Base-by-base conservation (phyloP, 78 protist genomes). In the Paratrimastix pyriformis region DNA sequence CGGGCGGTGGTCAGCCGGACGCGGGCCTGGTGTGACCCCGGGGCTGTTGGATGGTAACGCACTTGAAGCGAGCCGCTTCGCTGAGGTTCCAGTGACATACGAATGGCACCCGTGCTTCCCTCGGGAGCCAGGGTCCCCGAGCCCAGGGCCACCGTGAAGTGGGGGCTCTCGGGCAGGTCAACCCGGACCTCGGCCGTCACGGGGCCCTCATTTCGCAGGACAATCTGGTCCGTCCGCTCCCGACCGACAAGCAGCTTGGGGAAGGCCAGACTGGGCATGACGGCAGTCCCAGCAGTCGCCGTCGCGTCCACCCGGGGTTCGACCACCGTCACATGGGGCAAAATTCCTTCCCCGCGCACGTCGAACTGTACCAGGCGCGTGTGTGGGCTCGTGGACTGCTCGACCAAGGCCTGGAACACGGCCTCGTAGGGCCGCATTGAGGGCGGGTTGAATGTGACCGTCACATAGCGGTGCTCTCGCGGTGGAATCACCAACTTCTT, bases 341-440 rank as follows among this genome's bases (percentile, higher is more conserved):
- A 72, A 24, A 86, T 75, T 5, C 88, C 93, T 24, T 86, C 88
- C 18, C 88, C 93, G 1, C 81, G 35, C 30, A 89, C 18, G 18
- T 78, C 86, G 38, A 89, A 86, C 9, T 26, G 0, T 45, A 89
- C 75, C 33, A 0, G 11, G 29, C n/a, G 33, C 32, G 80, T 74
- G 52, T n/a, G 3, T 9, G 65, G 73, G 50, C 69, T 80, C 30
- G 55, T 68, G 18, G 86, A 86, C 0, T 1, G 66, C 72, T 83
- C 85, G 26, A 85, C 93, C 0, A 0, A 0, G 21, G 89, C 93
- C 66, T 74, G 82, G 44, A 89, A 81, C 1, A 32, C 0, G 26
- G 78, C 93, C 21, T 13, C 0, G 68, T 57, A 84, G 9, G 46
- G 0, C 46, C 26, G 35, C 30, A 89, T 64, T 29, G 18, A 39